Base-by-base conservation (phyloP, 768 basidiomycete genomes). In the Filobasidium wieringae region DNA sequence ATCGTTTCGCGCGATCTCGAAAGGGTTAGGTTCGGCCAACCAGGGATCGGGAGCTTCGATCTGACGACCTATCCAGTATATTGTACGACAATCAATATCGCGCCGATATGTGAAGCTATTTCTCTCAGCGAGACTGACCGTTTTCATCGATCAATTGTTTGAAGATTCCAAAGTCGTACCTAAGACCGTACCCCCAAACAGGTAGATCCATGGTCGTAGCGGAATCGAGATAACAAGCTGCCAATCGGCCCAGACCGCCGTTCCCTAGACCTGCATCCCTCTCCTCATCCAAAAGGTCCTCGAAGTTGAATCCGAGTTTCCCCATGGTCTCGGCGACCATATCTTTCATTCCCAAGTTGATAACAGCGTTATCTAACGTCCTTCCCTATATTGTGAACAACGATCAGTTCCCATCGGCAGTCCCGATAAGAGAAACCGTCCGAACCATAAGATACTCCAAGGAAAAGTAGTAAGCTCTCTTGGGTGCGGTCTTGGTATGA, bases 81-180 rank as follows among this genome's bases (percentile, higher is more conserved):
- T 5, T 2, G 3, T n/a, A n/a, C n/a, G n/a, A n/a, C n/a, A n/a
- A n/a, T n/a, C n/a, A n/a, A n/a, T n/a, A n/a, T n/a, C n/a, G n/a
- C n/a, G n/a, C n/a, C n/a, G n/a, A n/a, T n/a, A n/a, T n/a, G n/a
- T n/a, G n/a, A n/a, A n/a, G n/a, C n/a, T n/a, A n/a, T n/a, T n/a
- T n/a, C n/a, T n/a, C n/a, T n/a, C n/a, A 47, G 4, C 43, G 7
- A 19, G 22, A 40, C 24, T 47, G 67, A 24, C 76, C 76, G 26
- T 68, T 57, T 58, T 62, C 64, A 45, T 74, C 85, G 70, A 96
- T 88, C 60, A 90, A 80, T 75, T 87, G 83, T 75, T 91, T 86
- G 81, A 99, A 97, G 77, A 97, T 95, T 55, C 91, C 91, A 66
- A 90, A 92, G 72, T 88, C 84, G 80, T 75, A 65, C 41, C 91